A percentile compares a stretch with the other conserved stretches of the same genome.
phyloP scores from a whole-genome alignment of 345 rosid genomes.

The Sonneratia caseolaris region DNA sequence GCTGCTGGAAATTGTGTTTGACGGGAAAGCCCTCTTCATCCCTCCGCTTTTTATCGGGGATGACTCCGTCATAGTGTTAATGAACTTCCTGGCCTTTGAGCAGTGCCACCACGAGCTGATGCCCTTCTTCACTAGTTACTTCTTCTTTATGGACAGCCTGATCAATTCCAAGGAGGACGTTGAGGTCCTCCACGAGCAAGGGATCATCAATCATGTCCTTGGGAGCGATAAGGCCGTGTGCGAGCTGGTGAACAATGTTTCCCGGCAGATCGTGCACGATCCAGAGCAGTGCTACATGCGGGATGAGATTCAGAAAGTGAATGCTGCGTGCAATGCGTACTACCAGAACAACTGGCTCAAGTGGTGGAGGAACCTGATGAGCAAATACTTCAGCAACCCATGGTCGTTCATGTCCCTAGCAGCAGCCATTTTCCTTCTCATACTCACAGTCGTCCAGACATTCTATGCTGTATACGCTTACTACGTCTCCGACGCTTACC shows the following conservation, averaged over 20 bases:
- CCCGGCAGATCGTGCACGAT: conserved; percentile 17
- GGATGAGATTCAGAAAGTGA: conserved; percentile 9
- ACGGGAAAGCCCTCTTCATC: conserved; percentile 12
- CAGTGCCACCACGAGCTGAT: conserved; percentile 18
- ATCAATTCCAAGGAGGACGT: conserved; percentile 21
- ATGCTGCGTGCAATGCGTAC: not conserved
- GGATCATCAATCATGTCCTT: conserved; percentile 19
- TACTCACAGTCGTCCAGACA: conserved; percentile 18
- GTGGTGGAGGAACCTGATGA: conserved; percentile 13
- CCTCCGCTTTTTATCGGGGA: conserved; percentile 23
- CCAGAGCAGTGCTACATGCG: conserved; percentile 10
- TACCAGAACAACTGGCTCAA: not conserved
- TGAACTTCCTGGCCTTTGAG: conserved; percentile 27
- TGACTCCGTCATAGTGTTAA: conserved; percentile 17
- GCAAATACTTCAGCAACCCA: conserved; percentile 21
- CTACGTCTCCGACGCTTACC: no score
- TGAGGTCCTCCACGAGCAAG: conserved; percentile 14
- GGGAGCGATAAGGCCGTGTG: conserved; percentile 24
- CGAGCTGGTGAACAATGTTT: conserved; percentile 15
- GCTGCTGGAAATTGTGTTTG: conserved; percentile 13
- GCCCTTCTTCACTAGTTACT: conserved; percentile 16
- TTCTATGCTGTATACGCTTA: not conserved
- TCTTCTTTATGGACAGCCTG: conserved; percentile 24
- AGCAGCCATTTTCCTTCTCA: conserved; percentile 9
- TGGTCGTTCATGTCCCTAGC: conserved; percentile 17